phyloP scores from a whole-genome alignment of 768 basidiomycete genomes.

The Leccinum imitatum region DNA sequence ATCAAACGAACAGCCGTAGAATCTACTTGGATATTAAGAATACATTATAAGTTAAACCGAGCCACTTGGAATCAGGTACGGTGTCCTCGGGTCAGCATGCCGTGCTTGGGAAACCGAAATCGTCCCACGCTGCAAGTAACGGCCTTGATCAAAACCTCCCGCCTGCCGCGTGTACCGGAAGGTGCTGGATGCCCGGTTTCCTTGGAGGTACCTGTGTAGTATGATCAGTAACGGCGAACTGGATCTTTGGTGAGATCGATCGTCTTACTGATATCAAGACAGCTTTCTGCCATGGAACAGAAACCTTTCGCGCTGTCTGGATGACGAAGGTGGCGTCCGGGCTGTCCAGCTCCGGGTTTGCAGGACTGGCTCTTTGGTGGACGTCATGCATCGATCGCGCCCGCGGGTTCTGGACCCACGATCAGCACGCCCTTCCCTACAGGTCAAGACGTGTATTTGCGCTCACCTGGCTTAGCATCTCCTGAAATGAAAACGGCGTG shows the following conservation, averaged over 20 bases:
- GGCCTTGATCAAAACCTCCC: slow-evolving; percentile 13
- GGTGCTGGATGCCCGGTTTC: slow-evolving; percentile 9
- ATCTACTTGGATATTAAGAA: not conserved
- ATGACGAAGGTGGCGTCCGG: slow-evolving; percentile 23
- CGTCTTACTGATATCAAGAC: slow-evolving; percentile 22
- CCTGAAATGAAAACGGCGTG: slow-evolving; percentile 27
- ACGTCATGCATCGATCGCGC: slow-evolving; percentile 14
- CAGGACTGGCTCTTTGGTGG: slow-evolving; percentile 7
- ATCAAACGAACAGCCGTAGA: slow-evolving; percentile 3
- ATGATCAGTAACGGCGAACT: slow-evolving; percentile 10
- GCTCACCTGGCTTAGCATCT: slow-evolving; percentile 23
- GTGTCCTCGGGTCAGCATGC: not conserved
- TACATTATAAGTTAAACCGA: slow-evolving; percentile 9
- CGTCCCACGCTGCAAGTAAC: slow-evolving; percentile 10
- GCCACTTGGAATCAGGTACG: not conserved
- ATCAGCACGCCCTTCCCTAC: slow-evolving; percentile 27
- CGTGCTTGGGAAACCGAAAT: slow-evolving; percentile 10
- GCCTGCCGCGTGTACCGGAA: slow-evolving; percentile 20
- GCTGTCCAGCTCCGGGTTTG: slow-evolving; percentile 5
- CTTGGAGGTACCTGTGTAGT: slow-evolving; percentile 27
- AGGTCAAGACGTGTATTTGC: slow-evolving; percentile 13
- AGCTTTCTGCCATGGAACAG: slow-evolving; percentile 20
- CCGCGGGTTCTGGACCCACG: slow-evolving; percentile 19
- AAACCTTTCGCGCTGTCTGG: slow-evolving; percentile 22
- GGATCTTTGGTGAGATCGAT: not conserved